Evolutionary conservation across 139 green algal genomes (phyloP), one percentile per base, ranked within the genome.

Genomic region (Desmodesmus armatus): DNA sequence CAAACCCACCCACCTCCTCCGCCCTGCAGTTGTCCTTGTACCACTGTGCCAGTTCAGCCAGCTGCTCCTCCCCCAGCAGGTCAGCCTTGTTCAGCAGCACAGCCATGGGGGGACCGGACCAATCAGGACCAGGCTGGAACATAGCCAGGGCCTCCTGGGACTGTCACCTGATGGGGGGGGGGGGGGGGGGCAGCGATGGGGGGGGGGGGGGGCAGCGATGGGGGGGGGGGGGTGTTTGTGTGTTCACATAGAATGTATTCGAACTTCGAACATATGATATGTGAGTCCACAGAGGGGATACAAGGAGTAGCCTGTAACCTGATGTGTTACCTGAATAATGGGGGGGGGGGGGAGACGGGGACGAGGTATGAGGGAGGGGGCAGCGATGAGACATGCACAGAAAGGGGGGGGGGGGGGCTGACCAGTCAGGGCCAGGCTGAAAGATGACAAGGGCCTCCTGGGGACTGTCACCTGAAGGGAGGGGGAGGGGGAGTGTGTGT

Each of bases 61-160:
- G 40, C 71, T 92, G 39, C 51, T 90, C 73, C 6, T 71, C 27
- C 23, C 27, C 11, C 43, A 98, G 71, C 66, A 94, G 67, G 89
- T 98, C 95, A 0, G 82, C 62, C 84, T 98, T 98, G 89, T 98
- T 98, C 11, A 98, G 88, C 76, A 97, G 88, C 51, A 98, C 91
- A 2, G 87, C 90, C 89, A 97, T 95, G 39, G 95, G 94, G 0
- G 94, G 94, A 0, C 94, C 92, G 25, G 63, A 85, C 88, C 88
- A 91, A 41, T 92, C 83, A 13, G 85, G 33, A 1, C 90, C 93
- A 7, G 91, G 92, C 86, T 96, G 93, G 47, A 97, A 91, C 92
- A 97, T 96, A 0, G 85, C 83, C 84, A 97, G 85, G 17, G 90
- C 91, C 47, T 93, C 91, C 21, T 91, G 58, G 0, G 93, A 91